Percentiles rank a stretch among this genome's conserved stretches.
Evolutionary conservation across 2,329 filamentous ascomycete species (phyloP).

Genomic region (Diaporthe ilicicola): DNA sequence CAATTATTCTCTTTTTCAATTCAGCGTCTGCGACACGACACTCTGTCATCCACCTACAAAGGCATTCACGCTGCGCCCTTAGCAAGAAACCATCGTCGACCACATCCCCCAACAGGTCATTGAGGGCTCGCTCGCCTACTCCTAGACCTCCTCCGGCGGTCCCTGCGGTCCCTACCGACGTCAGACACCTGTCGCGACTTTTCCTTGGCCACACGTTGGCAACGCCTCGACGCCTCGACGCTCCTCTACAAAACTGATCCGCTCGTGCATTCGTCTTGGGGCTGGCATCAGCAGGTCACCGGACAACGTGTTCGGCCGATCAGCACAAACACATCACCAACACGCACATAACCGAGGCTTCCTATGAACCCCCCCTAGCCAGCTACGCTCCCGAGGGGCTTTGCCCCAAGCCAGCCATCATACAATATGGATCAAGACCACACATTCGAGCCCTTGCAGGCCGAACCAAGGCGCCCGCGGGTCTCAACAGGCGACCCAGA

Average conservation of each 20-base stretch:
- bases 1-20: constrained; percentile 4
- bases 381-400: constrained; percentile 27
- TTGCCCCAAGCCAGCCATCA: constrained; percentile 21
- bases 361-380: constrained; percentile 30
- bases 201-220: neutral
- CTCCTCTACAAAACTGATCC: neutral
- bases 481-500: constrained; percentile 20
- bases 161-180: neutral
- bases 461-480: constrained; percentile 26
- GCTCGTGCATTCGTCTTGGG: neutral
- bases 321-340: neutral
- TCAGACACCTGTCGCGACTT: neutral
- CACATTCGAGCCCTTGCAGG: constrained; percentile 24
- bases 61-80: neutral
- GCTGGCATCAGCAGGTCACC: neutral
- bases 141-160: neutral
- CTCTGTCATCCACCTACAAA: neutral
- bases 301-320: neutral
- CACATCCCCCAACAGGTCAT: neutral
- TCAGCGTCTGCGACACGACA: neutral
- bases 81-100: neutral
- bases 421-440: constrained; percentile 30
- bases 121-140: neutral
- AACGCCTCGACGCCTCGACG: neutral
- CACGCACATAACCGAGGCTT: neutral